Conservation (phyloP, 2,329 filamentous ascomycete species). For the Emmonsiellopsis sp. region DNA sequence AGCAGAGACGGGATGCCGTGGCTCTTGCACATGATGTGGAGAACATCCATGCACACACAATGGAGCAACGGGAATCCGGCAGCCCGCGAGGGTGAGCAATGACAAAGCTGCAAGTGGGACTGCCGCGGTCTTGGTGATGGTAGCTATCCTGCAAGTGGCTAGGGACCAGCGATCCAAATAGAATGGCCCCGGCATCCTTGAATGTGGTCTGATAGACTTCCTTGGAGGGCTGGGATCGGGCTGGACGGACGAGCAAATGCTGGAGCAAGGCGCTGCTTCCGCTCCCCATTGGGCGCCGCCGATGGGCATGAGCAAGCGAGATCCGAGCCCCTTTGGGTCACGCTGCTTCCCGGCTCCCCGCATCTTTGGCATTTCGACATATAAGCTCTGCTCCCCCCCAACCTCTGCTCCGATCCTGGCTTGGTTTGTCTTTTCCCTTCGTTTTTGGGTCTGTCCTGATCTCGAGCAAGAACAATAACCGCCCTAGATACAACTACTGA, state of each 20-base stretch:
- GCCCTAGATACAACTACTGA: background rate
- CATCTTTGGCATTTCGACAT: too few species aligned
- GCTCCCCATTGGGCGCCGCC: too few species aligned
- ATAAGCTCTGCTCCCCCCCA: too few species aligned
- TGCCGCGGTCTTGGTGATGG: background rate
- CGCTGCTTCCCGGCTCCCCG: too few species aligned
- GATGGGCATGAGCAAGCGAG: too few species aligned
- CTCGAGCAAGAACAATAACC: background rate
- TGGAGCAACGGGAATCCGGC: background rate
- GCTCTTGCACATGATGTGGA: too few species aligned
- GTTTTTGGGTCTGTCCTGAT: background rate
- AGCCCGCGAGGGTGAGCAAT: background rate
- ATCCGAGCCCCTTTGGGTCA: too few species aligned
- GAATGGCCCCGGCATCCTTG: background rate
- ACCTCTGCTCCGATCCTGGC: too few species aligned
- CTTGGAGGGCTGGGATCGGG: too few species aligned
- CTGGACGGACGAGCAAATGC: background rate
- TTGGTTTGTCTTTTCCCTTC: background rate
- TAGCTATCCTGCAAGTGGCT: background rate
- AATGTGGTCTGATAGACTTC: background rate
- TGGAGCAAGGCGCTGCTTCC: background rate
- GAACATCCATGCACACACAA: too few species aligned
- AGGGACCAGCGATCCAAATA: constrained; percentile 1
- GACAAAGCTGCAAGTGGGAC: background rate
- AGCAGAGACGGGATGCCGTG: background rate